These are phyloP conservation scores for Fraxinus paxiana DNA, from an alignment of 305 asterid species.

Conservation along the genomic window DNA sequence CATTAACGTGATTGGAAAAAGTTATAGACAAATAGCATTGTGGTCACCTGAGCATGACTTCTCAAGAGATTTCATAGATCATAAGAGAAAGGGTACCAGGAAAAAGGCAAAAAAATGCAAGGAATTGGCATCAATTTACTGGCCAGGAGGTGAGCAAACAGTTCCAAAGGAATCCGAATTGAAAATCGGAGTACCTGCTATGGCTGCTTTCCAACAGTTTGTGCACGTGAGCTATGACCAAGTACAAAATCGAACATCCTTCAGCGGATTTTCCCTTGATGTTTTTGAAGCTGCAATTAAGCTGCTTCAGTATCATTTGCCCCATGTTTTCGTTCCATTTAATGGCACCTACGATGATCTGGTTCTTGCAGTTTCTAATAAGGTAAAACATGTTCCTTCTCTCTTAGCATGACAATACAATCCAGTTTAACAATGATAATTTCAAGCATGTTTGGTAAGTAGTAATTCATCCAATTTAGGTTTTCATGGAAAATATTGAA, in stretches of 20 bases:
- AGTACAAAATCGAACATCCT: slow-evolving; percentile 20
- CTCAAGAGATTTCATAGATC: slow-evolving; percentile 10
- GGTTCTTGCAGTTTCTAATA: slow-evolving; percentile 48
- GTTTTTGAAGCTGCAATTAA: slow-evolving; percentile 55
- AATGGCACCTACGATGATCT: slow-evolving; percentile 55
- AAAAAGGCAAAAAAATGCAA: not conserved
- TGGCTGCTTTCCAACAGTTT: slow-evolving; percentile 48
- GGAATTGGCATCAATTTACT: not conserved
- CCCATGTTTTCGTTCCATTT: slow-evolving; percentile 41
- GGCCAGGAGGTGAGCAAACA: slow-evolving; percentile 33
- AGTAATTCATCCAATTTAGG: not conserved
- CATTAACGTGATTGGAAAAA: slow-evolving; percentile 54
- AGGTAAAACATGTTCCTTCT: slow-evolving; percentile 35
- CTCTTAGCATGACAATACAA: not conserved
- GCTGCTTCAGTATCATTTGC: slow-evolving; percentile 40
- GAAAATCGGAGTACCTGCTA: slow-evolving; percentile 55
- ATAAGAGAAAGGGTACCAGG: not conserved
- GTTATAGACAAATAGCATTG: slow-evolving; percentile 51
- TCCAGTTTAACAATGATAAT: not conserved
- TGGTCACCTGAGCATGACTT: slow-evolving; percentile 56
- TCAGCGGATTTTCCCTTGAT: slow-evolving; percentile 50
- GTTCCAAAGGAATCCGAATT: slow-evolving; percentile 50
- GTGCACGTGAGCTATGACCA: slow-evolving; percentile 41
- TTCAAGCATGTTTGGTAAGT: not conserved
- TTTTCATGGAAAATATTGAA: not conserved